Evolutionary conservation across 2,329 filamentous ascomycete genomes (phyloP).

Genomic region (Dendryphion nanum): DNA sequence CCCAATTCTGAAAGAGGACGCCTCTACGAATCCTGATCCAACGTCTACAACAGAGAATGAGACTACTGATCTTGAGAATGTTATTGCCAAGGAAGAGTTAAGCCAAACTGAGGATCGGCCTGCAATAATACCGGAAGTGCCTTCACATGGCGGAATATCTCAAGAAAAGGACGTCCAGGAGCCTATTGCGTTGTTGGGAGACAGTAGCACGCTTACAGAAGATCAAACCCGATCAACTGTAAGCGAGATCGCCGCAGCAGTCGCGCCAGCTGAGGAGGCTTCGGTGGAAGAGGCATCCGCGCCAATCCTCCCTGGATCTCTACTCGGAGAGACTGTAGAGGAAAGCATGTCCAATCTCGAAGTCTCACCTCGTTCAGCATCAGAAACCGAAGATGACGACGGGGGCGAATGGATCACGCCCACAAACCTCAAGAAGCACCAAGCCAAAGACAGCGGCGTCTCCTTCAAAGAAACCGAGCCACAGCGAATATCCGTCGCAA

Average conservation of each 20-base stretch:
- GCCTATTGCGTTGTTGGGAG: not conserved
- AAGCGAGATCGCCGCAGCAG: not conserved
- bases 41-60: not conserved
- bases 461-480: slow-evolving; percentile 52
- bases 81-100: not conserved
- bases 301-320: not conserved
- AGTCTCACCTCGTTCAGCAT: slow-evolving; percentile 10
- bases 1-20: not conserved
- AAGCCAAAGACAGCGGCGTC: slow-evolving; percentile 60
- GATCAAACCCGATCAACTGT: not conserved
- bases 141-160: not conserved
- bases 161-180: not conserved
- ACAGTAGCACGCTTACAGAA: not conserved
- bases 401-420: slow-evolving; percentile 90
- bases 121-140: not conserved
- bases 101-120: not conserved
- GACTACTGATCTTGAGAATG: not conserved
- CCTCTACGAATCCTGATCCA: not conserved
- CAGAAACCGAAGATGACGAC: slow-evolving; percentile 38
- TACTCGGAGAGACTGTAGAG: slow-evolving; percentile 7
- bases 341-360: slow-evolving; percentile 20
- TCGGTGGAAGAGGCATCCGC: not conserved
- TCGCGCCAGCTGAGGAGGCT: not conserved
- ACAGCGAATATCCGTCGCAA: slow-evolving; percentile 77
- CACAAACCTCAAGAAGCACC: slow-evolving; percentile 82